Percentiles rank a stretch among this genome's conserved stretches.
phyloP scores from a whole-genome alignment of 495 filamentous ascomycete species.

The Trichoderma gamsii region DNA sequence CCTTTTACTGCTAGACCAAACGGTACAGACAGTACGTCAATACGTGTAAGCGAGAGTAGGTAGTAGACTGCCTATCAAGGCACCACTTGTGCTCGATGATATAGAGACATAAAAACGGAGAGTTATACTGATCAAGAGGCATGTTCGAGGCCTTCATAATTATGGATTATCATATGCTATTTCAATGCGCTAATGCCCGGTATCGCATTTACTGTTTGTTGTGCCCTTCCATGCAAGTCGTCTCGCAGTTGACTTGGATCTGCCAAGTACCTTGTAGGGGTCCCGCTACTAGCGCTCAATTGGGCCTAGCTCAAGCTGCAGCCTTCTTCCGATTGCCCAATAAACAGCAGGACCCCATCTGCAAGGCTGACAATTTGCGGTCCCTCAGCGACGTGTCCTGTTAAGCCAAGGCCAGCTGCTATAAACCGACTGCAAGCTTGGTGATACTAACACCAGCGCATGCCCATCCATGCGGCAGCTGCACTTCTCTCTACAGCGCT shows the following conservation, averaged over 20 bases:
- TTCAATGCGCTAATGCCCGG: too few species aligned
- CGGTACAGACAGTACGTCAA: too few species aligned
- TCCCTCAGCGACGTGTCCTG: conserved; percentile 9
- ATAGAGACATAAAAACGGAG: too few species aligned
- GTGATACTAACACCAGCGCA: background rate
- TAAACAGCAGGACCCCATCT: background rate
- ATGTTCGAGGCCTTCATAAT: too few species aligned
- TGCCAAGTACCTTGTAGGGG: background rate
- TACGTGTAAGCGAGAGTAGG: too few species aligned
- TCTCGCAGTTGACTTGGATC: background rate
- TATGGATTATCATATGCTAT: too few species aligned
- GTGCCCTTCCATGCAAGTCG: too few species aligned
- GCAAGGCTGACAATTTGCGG: background rate
- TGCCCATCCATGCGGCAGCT: background rate
- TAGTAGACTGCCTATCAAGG: too few species aligned
- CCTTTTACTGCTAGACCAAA: too few species aligned
- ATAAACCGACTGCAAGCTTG: background rate
- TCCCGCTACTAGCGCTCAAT: background rate
- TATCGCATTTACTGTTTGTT: too few species aligned
- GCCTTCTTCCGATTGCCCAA: background rate
- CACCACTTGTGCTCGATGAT: too few species aligned
- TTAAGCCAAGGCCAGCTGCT: background rate
- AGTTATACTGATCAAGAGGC: too few species aligned
- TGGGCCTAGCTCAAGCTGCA: background rate
- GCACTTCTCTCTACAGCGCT: background rate